Percentiles rank a stretch among this genome's conserved stretches.
These are phyloP conservation scores for Chlamydomonas incerta DNA, from an alignment of 139 green algal genomes.

Conservation along the genomic window DNA sequence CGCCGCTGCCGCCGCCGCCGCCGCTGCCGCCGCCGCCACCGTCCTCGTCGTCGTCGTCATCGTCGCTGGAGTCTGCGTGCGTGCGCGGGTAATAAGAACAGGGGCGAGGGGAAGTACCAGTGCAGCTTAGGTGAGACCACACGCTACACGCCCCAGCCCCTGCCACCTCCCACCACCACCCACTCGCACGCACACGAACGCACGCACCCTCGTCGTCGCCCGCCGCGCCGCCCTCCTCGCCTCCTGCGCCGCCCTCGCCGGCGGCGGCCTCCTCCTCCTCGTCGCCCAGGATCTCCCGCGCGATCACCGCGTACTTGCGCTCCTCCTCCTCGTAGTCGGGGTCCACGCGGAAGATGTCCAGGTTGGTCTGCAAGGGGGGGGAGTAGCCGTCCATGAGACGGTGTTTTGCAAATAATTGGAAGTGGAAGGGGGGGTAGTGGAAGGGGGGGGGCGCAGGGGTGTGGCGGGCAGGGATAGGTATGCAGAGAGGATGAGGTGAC, in stretches of 20 bases:
- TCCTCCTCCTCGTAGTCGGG: constrained; percentile 78
- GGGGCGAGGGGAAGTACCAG: neutral
- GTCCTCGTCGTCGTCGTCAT: constrained; percentile 65
- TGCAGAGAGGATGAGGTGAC: no score
- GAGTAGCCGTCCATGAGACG: no score
- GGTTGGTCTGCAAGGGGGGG: constrained; percentile 60
- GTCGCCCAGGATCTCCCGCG: constrained; percentile 88
- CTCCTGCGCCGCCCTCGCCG: neutral
- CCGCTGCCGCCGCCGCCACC: neutral
- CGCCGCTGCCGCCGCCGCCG: neutral
- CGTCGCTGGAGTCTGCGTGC: constrained; percentile 41
- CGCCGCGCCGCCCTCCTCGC: constrained; percentile 21
- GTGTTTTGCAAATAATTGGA: no score
- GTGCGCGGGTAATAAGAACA: no score
- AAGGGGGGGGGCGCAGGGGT: neutral
- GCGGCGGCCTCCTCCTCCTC: constrained; percentile 50
- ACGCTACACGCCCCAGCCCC: no score
- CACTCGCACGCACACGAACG: no score
- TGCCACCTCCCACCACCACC: neutral
- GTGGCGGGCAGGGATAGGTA: no score
- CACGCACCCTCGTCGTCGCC: constrained; percentile 27
- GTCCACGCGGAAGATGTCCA: constrained; percentile 93
- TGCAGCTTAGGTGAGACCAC: no score
- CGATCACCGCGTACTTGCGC: constrained; percentile 89
- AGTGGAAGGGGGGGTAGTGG: neutral